Evolutionary conservation across 257 asterid genomes (phyloP), one percentile per base, ranked within the genome.

Genomic region (Scutellaria minor): DNA sequence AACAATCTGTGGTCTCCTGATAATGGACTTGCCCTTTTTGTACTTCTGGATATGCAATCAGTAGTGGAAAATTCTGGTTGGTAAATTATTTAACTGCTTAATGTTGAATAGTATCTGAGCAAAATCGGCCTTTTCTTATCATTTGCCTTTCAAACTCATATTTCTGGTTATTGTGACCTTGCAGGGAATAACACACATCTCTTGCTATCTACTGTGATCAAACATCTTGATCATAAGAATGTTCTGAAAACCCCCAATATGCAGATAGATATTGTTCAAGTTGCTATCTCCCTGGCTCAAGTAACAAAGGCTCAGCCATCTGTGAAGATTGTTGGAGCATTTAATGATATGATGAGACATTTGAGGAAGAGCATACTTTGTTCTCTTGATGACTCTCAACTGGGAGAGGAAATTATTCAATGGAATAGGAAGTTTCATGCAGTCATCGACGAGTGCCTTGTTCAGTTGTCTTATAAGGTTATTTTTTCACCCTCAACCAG

Each of bases 211-310:
- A 78, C 87, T n/a, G 85, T 86, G 61, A 86, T 88, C 84, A 88
- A 86, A 82, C 95, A 88, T 80, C 92, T 88, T 72, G 95, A 88
- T 78, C 90, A 86, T 79, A 88, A 85, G 89, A 88, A 88, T 79
- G 89, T 88, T 56, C 74, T 84, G 78, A 81, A 64, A 75, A 83
- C 62, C 78, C 85, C 92, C 66, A 68, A 78, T 65, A 78, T 88
- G 92, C 95, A 88, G 85, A 84, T 83, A 72, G 92, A 86, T 70
- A 86, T 88, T 76, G 86, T 88, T 80, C 85, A 80, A 80, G 89
- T 88, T 81, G 90, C 88, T 50, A 85, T 84, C 64, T 72, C 86
- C 77, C 81, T 88, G 79, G 80, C 84, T 80, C 82, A 80, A 61
- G 78, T 75, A 15, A 85, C 92, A 42, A 88, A 83, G 90, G 73